Evolutionary conservation across 1,284 basidiomycete genomes (phyloP).

Genomic region (Bjerkandera adusta): DNA sequence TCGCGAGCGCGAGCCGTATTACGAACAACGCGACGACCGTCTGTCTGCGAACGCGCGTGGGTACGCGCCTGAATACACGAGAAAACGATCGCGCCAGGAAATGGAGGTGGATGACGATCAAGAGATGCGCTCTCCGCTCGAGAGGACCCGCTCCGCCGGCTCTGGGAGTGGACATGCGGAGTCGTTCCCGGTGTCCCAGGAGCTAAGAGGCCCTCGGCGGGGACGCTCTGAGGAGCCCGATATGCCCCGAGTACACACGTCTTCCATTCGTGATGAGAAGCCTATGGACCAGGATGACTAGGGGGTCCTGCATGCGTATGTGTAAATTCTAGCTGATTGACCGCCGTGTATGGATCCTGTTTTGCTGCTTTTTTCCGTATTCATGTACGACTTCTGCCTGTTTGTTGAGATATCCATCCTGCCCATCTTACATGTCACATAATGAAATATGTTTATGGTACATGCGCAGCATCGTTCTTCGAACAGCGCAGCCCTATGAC

Average conservation of each 20-base stretch:
- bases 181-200: conserved; percentile 16
- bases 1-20: conserved; percentile 17
- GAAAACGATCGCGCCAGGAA: conserved; percentile 57
- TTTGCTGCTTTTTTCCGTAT: too few species aligned
- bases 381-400: too few species aligned
- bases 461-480: too few species aligned
- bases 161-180: too few species aligned
- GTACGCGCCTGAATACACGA: conserved; percentile 30
- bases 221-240: conserved; percentile 42
- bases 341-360: too few species aligned
- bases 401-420: too few species aligned
- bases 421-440: too few species aligned
- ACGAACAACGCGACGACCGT: too few species aligned
- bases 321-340: conserved; percentile 7
- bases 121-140: conserved; percentile 9
- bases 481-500: too few species aligned
- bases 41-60: conserved; percentile 16
- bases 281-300: conserved; percentile 29
- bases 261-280: conserved; percentile 23
- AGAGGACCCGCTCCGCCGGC: conserved; percentile 5
- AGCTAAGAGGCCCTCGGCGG: conserved; percentile 54
- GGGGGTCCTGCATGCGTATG: conserved; percentile 2
- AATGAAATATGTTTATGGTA: too few species aligned
- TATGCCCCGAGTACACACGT: conserved; percentile 16
- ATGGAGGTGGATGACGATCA: conserved; percentile 53